Percentiles rank a stretch among this genome's conserved stretches.
These are phyloP conservation scores for Apodospora peruviana DNA, from an alignment of 495 filamentous ascomycete genomes.

Conservation along the genomic window DNA sequence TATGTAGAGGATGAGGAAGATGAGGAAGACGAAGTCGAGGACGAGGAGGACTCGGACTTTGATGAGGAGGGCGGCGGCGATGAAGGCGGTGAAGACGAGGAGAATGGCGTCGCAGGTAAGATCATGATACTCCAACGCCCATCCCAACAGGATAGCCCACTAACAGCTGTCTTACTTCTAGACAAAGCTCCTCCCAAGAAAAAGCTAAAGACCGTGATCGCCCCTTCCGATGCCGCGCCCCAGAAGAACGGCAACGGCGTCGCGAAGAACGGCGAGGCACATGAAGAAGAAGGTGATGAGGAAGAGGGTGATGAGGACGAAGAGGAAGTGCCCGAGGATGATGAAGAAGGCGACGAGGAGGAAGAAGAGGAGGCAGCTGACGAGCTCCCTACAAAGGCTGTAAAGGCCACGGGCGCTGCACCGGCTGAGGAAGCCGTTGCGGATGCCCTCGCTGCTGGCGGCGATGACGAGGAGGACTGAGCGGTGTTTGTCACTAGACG, in stretches of 20 bases:
- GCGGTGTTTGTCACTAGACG: neutral
- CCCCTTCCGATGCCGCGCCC: constrained; percentile 20
- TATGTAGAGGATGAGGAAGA: constrained; percentile 38
- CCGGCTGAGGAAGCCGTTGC: constrained; percentile 8
- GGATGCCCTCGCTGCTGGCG: constrained; percentile 20
- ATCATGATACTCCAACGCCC: neutral
- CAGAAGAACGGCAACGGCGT: constrained; percentile 27
- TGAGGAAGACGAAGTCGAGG: constrained; percentile 31
- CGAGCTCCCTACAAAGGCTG: constrained; percentile 27
- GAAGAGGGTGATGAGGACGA: constrained; percentile 27
- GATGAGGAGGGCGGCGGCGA: constrained; percentile 32
- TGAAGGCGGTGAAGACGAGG: constrained; percentile 23
- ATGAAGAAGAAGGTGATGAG: constrained; percentile 29
- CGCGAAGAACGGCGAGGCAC: constrained; percentile 20
- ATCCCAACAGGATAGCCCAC: neutral
- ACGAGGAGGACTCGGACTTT: constrained; percentile 30
- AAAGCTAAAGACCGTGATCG: constrained; percentile 37
- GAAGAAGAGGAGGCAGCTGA: constrained; percentile 28
- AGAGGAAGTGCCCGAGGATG: constrained; percentile 28
- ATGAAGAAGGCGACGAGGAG: constrained; percentile 22
- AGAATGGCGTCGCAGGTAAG: constrained; percentile 26
- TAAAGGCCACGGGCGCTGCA: constrained; percentile 20
- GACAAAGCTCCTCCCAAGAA: constrained; percentile 43
- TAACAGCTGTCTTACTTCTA: constrained; percentile 4
- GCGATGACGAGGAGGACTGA: constrained; percentile 32